Evolutionary conservation across 345 rosid species (phyloP).

Genomic region (Physaria fendleri): DNA sequence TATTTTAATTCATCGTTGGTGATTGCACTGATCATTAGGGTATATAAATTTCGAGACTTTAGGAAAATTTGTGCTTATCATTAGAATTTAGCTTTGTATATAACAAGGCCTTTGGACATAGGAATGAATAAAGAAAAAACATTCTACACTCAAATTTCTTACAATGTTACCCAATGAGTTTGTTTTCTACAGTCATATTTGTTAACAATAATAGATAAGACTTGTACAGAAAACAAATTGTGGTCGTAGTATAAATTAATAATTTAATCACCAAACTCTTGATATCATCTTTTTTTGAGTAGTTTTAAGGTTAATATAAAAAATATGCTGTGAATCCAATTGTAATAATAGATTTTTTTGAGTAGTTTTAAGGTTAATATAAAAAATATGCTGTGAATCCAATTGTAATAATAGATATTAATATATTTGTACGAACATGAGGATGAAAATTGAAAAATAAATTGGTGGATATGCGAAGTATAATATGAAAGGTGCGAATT

Average conservation of each 20-base stretch:
- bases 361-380: background rate
- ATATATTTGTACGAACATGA: background rate
- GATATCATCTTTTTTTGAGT: background rate
- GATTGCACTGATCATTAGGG: background rate
- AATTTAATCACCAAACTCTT: background rate
- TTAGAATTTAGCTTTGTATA: background rate
- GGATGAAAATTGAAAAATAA: background rate
- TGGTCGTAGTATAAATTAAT: background rate
- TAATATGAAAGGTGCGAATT: constrained; percentile 11
- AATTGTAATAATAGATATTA: background rate
- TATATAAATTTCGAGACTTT: background rate
- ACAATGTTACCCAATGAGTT: background rate
- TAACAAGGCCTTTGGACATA: background rate
- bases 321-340: background rate
- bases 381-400: background rate
- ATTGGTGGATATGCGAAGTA: constrained; percentile 7
- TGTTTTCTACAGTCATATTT: background rate
- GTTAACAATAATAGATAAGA: background rate
- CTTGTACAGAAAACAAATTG: background rate
- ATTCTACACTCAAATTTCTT: no score
- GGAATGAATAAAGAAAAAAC: no score
- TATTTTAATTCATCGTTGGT: no score
- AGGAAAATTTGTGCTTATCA: no score
- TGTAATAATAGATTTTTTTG: background rate
- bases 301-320: background rate